Evolutionary conservation across 495 filamentous ascomycete genomes (phyloP), one percentile per base, ranked within the genome.

Genomic region (Annulohypoxylon nitens): DNA sequence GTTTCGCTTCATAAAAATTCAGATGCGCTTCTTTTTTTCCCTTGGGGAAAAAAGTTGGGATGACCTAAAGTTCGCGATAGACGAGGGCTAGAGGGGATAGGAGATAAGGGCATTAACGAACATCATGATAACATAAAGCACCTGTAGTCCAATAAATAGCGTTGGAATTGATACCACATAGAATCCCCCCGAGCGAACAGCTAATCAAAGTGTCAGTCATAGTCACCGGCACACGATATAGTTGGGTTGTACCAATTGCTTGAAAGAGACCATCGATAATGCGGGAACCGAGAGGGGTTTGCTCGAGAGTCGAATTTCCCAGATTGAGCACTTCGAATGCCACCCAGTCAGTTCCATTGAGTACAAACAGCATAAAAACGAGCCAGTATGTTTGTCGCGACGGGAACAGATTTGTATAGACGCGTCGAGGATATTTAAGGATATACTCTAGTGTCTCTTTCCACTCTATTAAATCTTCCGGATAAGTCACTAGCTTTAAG

Each of bases 121-220:
- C 93, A 97, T 97, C 93, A 96, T 97, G 25, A 95, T 87, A n/a
- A 94, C 89, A 78, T 97, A 97, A 23, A 96, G 83, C 14, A 94
- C 86, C 69, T 94, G 91, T 0, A 97, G 82, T 2, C 89, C 89
- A 62, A 93, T 90, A 25, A 89, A 90, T 4, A 95, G 82, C 20
- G 84, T 83, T 11, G 92, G 77, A 45, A 97, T 93, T 4, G 84
- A 78, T 47, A 97, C 90, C 51, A 97, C 90, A 72, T 93, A 93
- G 80, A 97, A 97, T 2, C 94, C 94, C 14, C 93, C 93, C 18
- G 88, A 88, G 8, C 94, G 91, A 0, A 97, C 92, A 62, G 93
- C 92, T 83, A 50, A 71, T 23, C 43, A 18, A 39, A 30, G 43
- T 26, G 51, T 78, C 20, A 73, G 60, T 43, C 57, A 16, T 20